Percentiles rank a stretch among this genome's conserved stretches.
Evolutionary conservation across 1,284 basidiomycete genomes (phyloP).

Genomic region (Dichomitus squalens): DNA sequence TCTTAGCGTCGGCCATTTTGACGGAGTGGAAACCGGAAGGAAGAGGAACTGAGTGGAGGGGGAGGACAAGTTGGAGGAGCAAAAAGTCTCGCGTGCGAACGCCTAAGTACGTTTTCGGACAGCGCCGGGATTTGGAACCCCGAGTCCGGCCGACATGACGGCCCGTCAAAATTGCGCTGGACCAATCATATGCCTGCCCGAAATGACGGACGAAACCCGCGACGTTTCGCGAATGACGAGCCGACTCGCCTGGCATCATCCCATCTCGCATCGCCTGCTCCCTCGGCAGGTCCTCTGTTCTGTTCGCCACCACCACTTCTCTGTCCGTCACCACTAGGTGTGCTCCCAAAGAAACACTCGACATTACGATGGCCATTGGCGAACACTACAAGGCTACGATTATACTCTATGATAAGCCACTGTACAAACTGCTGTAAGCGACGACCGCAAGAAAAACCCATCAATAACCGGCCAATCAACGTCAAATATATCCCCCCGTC

Average conservation of each 20-base stretch:
- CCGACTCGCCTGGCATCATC: slow-evolving; percentile 8
- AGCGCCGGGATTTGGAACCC: slow-evolving; percentile 27
- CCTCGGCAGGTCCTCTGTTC: neutral
- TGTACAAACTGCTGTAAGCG: slow-evolving; percentile 13
- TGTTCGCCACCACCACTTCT: too few species aligned
- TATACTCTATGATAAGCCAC: slow-evolving; percentile 15
- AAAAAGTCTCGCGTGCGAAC: slow-evolving; percentile 29
- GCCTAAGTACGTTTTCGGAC: slow-evolving; percentile 32
- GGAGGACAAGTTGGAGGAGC: slow-evolving; percentile 40
- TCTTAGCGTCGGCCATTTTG: slow-evolving; percentile 81
- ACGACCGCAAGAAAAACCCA: slow-evolving; percentile 13
- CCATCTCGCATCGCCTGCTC: neutral
- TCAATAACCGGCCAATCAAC: slow-evolving; percentile 11
- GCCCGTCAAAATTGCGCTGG: slow-evolving; percentile 20
- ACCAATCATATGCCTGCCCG: slow-evolving; percentile 16
- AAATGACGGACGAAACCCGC: too few species aligned
- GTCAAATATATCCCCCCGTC: slow-evolving; percentile 9
- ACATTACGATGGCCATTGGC: slow-evolving; percentile 12
- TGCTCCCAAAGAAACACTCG: too few species aligned
- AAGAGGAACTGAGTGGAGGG: slow-evolving; percentile 51
- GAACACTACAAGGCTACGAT: slow-evolving; percentile 8
- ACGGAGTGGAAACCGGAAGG: slow-evolving; percentile 36
- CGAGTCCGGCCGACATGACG: slow-evolving; percentile 25
- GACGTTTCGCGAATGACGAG: neutral
- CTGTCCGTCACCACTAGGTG: too few species aligned